Evolutionary conservation across 108 stramenopile species (phyloP), one percentile per base, ranked within the genome.

Genomic region (Craspedostauros australis): DNA sequence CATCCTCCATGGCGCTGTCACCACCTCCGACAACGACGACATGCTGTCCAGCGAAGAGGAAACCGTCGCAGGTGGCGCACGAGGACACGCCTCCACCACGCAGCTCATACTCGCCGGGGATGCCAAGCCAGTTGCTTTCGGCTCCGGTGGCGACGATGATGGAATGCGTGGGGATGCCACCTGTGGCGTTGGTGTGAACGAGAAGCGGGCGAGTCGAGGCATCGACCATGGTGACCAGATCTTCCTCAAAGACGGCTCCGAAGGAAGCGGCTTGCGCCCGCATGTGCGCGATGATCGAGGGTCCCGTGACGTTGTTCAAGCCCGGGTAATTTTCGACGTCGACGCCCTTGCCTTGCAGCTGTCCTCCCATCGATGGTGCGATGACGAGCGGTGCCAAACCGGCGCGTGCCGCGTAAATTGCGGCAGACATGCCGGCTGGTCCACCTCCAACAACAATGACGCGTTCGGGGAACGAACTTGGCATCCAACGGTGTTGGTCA

Each of bases 1-100:
- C 95, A 76, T 95, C 95, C 66, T 95, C 95, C 92, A 95, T 95
- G 52, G 96, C 96, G 14, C 93, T 68, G 68, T 97, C 96, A 40
- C 96, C 96, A 12, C 96, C 96, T 16, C 96, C 96, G 15, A 97
- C 91, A 3, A 97, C 95, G 25, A 94, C 50, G 3, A 97, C 96
- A 57, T 91, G 67, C 32, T 78, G 66, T 18, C 76, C 76, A 19
- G 71, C 37, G 68, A 75, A 97, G 46, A 93, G 65, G 44, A 85
- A 87, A 23, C 96, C 96, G 61, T 97, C 96, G 48, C 96, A 97
- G n/a, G 91, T 95, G 28, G 96, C 96, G 68, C 96, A 97, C 2
- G 86, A 81, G 47, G 77, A 77, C 21, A 97, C 95, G 23, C 96
- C 91, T 48, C 90, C 94, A 21, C 94, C 90, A 40, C 86, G 70